Evolutionary conservation across 345 rosid genomes (phyloP).

Genomic region (Diplotaxis tenuifolia): DNA sequence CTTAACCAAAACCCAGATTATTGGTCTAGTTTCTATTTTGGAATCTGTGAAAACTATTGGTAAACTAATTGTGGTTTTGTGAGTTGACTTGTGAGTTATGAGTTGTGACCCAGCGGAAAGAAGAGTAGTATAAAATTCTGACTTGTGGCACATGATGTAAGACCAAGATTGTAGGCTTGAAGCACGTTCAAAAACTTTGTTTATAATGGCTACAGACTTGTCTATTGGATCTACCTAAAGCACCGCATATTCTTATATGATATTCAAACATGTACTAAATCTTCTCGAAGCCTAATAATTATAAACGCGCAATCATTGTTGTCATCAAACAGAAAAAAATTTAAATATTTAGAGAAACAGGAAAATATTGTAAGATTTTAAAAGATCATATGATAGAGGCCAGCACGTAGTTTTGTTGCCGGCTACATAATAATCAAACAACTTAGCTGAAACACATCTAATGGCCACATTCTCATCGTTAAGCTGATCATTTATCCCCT

Average conservation of each 20-base stretch:
- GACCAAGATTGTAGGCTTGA: constrained; percentile 13
- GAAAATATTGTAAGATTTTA: constrained; percentile 9
- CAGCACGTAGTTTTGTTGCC: constrained; percentile 33
- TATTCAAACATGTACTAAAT: constrained; percentile 26
- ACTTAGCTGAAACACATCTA: constrained; percentile 23
- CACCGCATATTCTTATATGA: constrained; percentile 24
- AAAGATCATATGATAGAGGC: constrained; percentile 22
- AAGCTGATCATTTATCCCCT: constrained; percentile 1
- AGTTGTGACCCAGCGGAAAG: constrained; percentile 4
- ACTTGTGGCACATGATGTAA: constrained; percentile 35
- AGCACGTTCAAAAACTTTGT: constrained; percentile 26
- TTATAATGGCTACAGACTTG: constrained; percentile 12
- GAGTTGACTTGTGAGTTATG: constrained; percentile 9
- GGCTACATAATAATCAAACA: constrained; percentile 23
- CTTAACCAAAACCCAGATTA: not conserved
- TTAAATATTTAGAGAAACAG: not conserved
- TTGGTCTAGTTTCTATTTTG: not conserved
- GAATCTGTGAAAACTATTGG: not conserved
- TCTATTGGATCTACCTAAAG: constrained; percentile 22
- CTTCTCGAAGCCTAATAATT: constrained; percentile 11
- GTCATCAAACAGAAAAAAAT: not conserved
- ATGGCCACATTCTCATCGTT: constrained; percentile 23
- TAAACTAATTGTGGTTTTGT: not conserved
- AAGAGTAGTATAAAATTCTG: constrained; percentile 3
- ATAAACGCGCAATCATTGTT: not conserved